These are phyloP conservation scores for Helotiales sp. DNA, from an alignment of 2,329 filamentous ascomycete species.

Conservation along the genomic window DNA sequence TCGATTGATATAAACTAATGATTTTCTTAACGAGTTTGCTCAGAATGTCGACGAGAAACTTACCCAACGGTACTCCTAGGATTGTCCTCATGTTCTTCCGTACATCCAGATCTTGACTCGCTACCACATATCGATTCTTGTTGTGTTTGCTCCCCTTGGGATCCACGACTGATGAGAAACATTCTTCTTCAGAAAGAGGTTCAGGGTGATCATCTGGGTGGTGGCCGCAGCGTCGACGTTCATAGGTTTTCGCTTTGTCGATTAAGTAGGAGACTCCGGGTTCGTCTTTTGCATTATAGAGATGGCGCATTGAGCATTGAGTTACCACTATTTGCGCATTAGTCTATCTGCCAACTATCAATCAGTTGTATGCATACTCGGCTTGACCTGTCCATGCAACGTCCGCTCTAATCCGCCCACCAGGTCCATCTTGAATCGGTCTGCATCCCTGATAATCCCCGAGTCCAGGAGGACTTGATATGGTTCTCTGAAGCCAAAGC, in stretches of 20 bases:
- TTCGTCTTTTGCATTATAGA: slow-evolving; percentile 64
- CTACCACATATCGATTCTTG: slow-evolving; percentile 78
- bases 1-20: slow-evolving; percentile 76
- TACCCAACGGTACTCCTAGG: slow-evolving; percentile 70
- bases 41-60: no score
- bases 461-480: slow-evolving; percentile 92
- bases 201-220: slow-evolving; percentile 70
- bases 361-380: slow-evolving; percentile 51
- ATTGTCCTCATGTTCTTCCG: slow-evolving; percentile 64
- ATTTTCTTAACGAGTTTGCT: no score
- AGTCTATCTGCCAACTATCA: not conserved
- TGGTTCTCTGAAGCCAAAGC: slow-evolving; percentile 88
- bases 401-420: slow-evolving; percentile 73
- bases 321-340: slow-evolving; percentile 62
- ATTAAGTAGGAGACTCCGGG: slow-evolving; percentile 57
- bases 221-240: slow-evolving; percentile 77
- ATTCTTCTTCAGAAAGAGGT: slow-evolving; percentile 69
- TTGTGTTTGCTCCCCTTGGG: slow-evolving; percentile 71
- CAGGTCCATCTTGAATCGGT: slow-evolving; percentile 88
- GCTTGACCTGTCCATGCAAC: slow-evolving; percentile 84
- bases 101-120: slow-evolving; percentile 68
- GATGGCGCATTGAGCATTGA: slow-evolving; percentile 76
- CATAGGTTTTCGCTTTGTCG: slow-evolving; percentile 70
- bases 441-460: slow-evolving; percentile 78
- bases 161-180: slow-evolving; percentile 74